Conservation (phyloP, 257 asterid species). For the Capsicum pubescens region DNA sequence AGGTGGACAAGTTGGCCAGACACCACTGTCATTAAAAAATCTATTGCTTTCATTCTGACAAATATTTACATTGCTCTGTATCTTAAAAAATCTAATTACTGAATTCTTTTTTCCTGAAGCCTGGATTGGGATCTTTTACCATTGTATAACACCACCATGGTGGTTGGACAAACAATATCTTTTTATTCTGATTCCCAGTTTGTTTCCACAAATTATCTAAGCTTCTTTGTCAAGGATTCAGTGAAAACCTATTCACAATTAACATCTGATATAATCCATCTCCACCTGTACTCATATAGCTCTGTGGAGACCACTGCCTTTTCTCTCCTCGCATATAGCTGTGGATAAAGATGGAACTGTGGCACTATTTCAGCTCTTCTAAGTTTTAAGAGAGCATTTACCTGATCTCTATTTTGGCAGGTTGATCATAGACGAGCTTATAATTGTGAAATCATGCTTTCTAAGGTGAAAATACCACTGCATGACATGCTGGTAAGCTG, state of each 20-base stretch:
- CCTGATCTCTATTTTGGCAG: constrained; percentile 48
- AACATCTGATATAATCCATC: not conserved
- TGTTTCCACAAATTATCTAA: constrained; percentile 15
- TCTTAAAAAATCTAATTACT: not conserved
- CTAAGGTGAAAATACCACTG: constrained; percentile 87
- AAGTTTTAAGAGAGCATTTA: not conserved
- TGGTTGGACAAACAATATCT: constrained; percentile 7
- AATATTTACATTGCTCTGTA: constrained; percentile 8
- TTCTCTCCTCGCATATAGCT: constrained; percentile 10
- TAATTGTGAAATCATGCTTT: constrained; percentile 96
- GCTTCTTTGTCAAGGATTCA: not conserved
- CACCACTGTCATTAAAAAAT: too few relatives aligned
- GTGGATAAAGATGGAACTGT: not conserved
- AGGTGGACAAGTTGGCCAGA: too few relatives aligned
- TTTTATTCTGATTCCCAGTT: not conserved
- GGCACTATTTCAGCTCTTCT: constrained; percentile 1
- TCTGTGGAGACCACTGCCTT: constrained; percentile 2
- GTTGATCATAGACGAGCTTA: constrained; percentile 91
- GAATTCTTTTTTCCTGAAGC: not conserved
- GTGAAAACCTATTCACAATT: not conserved
- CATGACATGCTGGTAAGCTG: constrained; percentile 84
- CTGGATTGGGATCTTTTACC: not conserved
- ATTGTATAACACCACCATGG: not conserved
- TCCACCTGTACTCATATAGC: constrained; percentile 17
- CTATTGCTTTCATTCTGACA: too few relatives aligned